Percentiles rank a stretch among this genome's conserved stretches.
These are phyloP conservation scores for Ganoderma meredithae DNA, from an alignment of 1,284 basidiomycete species.

Conservation along the genomic window DNA sequence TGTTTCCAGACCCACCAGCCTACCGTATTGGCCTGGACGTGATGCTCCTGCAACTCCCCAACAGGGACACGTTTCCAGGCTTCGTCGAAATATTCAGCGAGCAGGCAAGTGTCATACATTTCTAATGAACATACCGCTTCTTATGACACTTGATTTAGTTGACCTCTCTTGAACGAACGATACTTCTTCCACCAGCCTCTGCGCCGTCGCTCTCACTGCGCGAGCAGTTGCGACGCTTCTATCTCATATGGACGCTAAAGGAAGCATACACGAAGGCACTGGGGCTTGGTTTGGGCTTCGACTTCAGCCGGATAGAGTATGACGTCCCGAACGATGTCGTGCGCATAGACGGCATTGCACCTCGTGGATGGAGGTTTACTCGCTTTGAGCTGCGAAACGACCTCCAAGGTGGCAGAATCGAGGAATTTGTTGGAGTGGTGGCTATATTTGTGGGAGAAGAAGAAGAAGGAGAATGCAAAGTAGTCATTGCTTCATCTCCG, in stretches of 20 bases:
- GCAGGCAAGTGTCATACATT: slow-evolving; percentile 54
- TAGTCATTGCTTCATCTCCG: slow-evolving; percentile 3
- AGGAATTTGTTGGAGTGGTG: slow-evolving; percentile 69
- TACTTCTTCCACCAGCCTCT: slow-evolving; percentile 45
- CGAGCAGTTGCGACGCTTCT: slow-evolving; percentile 65
- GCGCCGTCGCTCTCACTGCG: slow-evolving; percentile 42
- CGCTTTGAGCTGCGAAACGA: slow-evolving; percentile 56
- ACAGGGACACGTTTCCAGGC: slow-evolving; percentile 58
- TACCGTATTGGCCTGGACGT: slow-evolving; percentile 77
- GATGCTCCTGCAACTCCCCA: slow-evolving; percentile 75
- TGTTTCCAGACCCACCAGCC: slow-evolving; percentile 57
- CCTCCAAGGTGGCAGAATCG: slow-evolving; percentile 41
- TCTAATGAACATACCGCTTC: neutral
- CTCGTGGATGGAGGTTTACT: slow-evolving; percentile 70
- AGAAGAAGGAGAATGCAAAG: slow-evolving; percentile 7
- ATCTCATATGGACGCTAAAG: slow-evolving; percentile 87
- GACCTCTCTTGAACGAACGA: slow-evolving; percentile 57
- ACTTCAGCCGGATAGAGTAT: slow-evolving; percentile 78
- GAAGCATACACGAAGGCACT: slow-evolving; percentile 89
- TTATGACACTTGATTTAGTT: slow-evolving; percentile 50
- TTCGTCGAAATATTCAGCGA: slow-evolving; percentile 72
- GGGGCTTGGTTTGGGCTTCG: slow-evolving; percentile 82
- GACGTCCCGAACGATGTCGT: slow-evolving; percentile 58
- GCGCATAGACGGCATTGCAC: slow-evolving; percentile 62
- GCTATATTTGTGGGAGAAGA: slow-evolving; percentile 53